Evolutionary conservation across 176 grass and related monocot genomes (phyloP).

Genomic region (Hsuehochloa calcarea): DNA sequence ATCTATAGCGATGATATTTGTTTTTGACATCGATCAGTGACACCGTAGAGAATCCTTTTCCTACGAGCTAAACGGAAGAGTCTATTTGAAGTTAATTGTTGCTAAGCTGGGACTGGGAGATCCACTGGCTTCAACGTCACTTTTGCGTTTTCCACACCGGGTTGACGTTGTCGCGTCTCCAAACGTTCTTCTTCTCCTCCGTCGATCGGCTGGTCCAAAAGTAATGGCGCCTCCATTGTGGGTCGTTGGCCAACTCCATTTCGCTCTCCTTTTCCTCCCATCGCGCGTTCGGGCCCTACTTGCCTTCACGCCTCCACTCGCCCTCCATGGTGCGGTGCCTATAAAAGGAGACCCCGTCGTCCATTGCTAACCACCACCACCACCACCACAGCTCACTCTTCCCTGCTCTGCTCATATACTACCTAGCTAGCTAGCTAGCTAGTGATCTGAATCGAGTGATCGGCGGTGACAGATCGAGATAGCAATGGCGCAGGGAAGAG

Average conservation of each 20-base stretch:
- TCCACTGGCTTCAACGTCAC: too few species aligned
- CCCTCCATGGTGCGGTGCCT: background rate
- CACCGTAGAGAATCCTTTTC: too few species aligned
- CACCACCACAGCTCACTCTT: background rate
- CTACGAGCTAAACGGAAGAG: too few species aligned
- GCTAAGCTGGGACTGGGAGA: too few species aligned
- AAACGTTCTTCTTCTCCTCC: too few species aligned
- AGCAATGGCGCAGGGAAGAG: conserved; percentile 45
- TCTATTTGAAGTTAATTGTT: too few species aligned
- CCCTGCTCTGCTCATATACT: background rate
- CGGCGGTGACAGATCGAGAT: background rate
- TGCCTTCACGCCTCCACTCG: conserved; percentile 42
- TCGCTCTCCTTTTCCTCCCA: background rate
- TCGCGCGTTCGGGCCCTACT: background rate
- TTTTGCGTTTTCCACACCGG: too few species aligned
- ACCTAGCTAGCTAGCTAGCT: too few species aligned
- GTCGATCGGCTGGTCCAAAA: background rate
- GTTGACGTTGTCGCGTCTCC: background rate
- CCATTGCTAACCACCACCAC: conserved; percentile 23
- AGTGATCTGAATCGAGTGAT: background rate
- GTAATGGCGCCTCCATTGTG: conserved; percentile 45
- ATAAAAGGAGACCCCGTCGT: background rate
- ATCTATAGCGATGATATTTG: too few species aligned
- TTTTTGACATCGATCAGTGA: too few species aligned
- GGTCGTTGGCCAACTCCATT: conserved; percentile 46